phyloP scores from a whole-genome alignment of 1,284 basidiomycete genomes.

The Marasmius oreades region DNA sequence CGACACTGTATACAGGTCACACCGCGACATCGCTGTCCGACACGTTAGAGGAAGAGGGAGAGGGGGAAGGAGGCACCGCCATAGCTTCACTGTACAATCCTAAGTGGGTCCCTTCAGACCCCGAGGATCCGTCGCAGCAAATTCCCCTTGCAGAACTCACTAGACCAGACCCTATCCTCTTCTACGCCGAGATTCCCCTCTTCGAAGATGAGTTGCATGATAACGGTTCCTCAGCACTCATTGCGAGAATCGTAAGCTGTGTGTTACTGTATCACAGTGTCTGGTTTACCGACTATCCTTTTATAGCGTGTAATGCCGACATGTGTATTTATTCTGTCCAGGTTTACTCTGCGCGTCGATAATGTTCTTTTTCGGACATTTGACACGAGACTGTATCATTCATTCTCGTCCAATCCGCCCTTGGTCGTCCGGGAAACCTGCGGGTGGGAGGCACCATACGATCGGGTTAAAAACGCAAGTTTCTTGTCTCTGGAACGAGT shows the following conservation, averaged over 20 bases:
- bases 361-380: conserved; percentile 89
- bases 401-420: conserved; percentile 61
- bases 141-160: conserved; percentile 84
- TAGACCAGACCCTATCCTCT: conserved; percentile 90
- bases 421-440: conserved; percentile 77
- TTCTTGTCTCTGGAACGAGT: background rate
- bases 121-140: conserved; percentile 46
- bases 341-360: conserved; percentile 95
- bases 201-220: conserved; percentile 96
- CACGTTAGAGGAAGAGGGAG: background rate
- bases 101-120: conserved; percentile 52
- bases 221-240: conserved; percentile 81
- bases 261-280: background rate
- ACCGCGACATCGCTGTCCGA: conserved; percentile 3
- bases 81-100: conserved; percentile 17
- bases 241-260: conserved; percentile 79
- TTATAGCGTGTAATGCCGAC: conserved; percentile 93
- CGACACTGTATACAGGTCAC: conserved; percentile 82
- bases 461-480: conserved; percentile 70
- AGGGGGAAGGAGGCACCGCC: background rate
- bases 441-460: conserved; percentile 90
- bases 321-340: conserved; percentile 88
- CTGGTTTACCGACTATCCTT: background rate
- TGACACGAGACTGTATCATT: conserved; percentile 90
- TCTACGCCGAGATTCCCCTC: conserved; percentile 89